These are phyloP conservation scores for Dichotomopilus funicola DNA, from an alignment of 2,329 filamentous ascomycete species.

Conservation along the genomic window DNA sequence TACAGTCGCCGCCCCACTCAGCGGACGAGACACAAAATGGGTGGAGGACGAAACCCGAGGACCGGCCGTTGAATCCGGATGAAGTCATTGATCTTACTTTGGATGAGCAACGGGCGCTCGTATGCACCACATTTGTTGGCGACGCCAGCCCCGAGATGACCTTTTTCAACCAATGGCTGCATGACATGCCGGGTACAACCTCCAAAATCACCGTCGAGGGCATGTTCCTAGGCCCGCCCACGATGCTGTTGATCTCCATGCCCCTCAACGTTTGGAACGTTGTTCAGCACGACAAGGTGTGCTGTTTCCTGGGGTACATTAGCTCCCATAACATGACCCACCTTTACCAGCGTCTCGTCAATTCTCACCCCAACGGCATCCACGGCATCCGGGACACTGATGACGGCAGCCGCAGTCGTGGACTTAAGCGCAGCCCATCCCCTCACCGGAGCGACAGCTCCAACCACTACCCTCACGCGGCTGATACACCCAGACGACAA, in stretches of 20 bases:
- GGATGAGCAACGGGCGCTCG: slow-evolving; percentile 56
- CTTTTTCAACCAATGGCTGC: slow-evolving; percentile 60
- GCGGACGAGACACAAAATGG: slow-evolving; percentile 24
- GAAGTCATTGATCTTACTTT: slow-evolving; percentile 51
- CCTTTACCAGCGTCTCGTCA: slow-evolving; percentile 54
- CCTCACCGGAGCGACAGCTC: slow-evolving; percentile 16
- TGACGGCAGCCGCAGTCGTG: slow-evolving; percentile 40
- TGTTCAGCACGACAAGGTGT: slow-evolving; percentile 60
- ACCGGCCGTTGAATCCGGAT: slow-evolving; percentile 25
- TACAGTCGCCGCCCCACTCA: slow-evolving; percentile 27
- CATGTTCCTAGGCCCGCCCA: slow-evolving; percentile 62
- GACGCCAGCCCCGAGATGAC: slow-evolving; percentile 61
- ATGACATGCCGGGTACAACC: slow-evolving; percentile 49
- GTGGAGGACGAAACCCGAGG: slow-evolving; percentile 19
- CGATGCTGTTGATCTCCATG: slow-evolving; percentile 61
- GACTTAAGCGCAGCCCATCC: slow-evolving; percentile 34
- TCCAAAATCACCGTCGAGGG: slow-evolving; percentile 58
- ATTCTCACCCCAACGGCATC: slow-evolving; percentile 37
- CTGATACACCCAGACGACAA: slow-evolving; percentile 21
- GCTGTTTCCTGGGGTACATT: slow-evolving; percentile 58
- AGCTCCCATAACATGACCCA: slow-evolving; percentile 62
- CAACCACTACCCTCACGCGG: slow-evolving; percentile 16
- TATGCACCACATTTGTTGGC: slow-evolving; percentile 61
- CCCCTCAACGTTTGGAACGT: slow-evolving; percentile 57
- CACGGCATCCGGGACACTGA: slow-evolving; percentile 47